Percentiles rank a stretch among this genome's conserved stretches.
These are phyloP conservation scores for Didymella pomorum DNA, from an alignment of 2,329 filamentous ascomycete species.

Conservation along the genomic window DNA sequence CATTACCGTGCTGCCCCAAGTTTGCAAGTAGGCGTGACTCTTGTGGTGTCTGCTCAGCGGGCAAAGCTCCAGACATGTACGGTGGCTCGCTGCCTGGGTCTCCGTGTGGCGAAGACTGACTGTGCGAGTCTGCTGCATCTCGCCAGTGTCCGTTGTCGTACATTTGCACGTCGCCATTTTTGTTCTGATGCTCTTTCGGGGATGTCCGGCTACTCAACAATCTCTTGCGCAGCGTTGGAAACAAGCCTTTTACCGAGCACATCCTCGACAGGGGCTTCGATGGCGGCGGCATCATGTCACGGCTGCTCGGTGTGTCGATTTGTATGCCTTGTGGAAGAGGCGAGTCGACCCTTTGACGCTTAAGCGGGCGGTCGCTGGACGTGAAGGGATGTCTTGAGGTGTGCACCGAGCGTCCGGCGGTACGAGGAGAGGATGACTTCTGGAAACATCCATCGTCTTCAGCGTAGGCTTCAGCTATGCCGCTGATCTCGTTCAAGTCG, in stretches of 20 bases:
- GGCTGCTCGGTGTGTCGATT: conserved; percentile 29
- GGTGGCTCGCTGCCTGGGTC: conserved; percentile 14
- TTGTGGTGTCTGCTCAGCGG: conserved; percentile 19
- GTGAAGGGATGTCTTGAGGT: conserved; percentile 22
- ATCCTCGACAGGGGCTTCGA: conserved; percentile 37
- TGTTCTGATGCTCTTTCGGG: conserved; percentile 1
- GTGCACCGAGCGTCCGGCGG: conserved; percentile 34
- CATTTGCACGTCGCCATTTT: conserved; percentile 8
- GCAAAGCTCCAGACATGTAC: conserved; percentile 41
- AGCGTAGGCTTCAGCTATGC: conserved; percentile 8
- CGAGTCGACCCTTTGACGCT: conserved; percentile 46
- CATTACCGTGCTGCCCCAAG: conserved; percentile 16
- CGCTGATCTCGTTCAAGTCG: conserved; percentile 23
- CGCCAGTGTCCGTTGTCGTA: conserved; percentile 27
- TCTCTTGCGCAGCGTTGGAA: conserved; percentile 37
- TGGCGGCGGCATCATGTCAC: conserved; percentile 53
- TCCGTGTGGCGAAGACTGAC: conserved; percentile 7
- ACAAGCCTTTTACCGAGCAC: conserved; percentile 38
- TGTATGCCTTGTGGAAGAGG: conserved; percentile 31
- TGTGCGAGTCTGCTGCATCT: background rate
- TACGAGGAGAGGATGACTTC: conserved; percentile 36
- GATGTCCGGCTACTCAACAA: conserved; percentile 23
- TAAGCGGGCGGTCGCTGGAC: conserved; percentile 34
- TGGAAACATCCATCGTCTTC: conserved; percentile 6
- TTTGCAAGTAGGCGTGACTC: conserved; percentile 13